Evolutionary conservation across 2,329 filamentous ascomycete genomes (phyloP), one percentile per base, ranked within the genome.

Genomic region (Penicillium rolfsii): DNA sequence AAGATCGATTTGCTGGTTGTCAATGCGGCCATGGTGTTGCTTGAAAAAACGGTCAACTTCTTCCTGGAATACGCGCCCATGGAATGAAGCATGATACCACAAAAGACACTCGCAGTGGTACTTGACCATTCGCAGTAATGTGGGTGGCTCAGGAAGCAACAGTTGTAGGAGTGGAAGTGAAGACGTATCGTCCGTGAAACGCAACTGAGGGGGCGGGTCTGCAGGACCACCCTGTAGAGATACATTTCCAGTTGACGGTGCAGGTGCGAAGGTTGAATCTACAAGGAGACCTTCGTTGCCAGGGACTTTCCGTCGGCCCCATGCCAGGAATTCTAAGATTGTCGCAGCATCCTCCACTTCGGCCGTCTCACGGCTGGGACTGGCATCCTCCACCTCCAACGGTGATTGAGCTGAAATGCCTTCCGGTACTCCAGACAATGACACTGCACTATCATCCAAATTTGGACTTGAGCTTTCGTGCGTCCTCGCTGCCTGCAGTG

Each of bases 301-400:
- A 19, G n/a, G 38, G 12, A 19, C 38, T 19, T 19, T 41, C n/a
- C 16, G 38, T 22, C 79, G 73, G 14, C 80, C 80, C 80, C 80
- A 82, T 1, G 79, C 78, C 2, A 81, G 68, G 48, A 80, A 82
- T 52, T 82, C 79, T 0, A 82, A 71, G 3, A 81, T 76, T 1
- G 79, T 79, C 4, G 77, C 79, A 1, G 77, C 77, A 61, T 81
- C 78, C 57, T 77, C 72, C 36, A 71, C 67, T n/a, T 76, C 73
- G 1, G 45, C 45, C 26, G 45, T n/a, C 26, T 48, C 45, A n/a
- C 24, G 45, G 14, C 22, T 48, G 22, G 22, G 22, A 48, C 22
- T 28, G 26, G 43, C 19, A 26, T 46, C 43, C 26, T 46, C 43
- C 26, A 24, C 26, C 22, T 40, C 46, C 16, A 46, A n/a, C 33